Conservation (phyloP, 2,329 filamentous ascomycete species). For the Ceratocystis colombiana region DNA sequence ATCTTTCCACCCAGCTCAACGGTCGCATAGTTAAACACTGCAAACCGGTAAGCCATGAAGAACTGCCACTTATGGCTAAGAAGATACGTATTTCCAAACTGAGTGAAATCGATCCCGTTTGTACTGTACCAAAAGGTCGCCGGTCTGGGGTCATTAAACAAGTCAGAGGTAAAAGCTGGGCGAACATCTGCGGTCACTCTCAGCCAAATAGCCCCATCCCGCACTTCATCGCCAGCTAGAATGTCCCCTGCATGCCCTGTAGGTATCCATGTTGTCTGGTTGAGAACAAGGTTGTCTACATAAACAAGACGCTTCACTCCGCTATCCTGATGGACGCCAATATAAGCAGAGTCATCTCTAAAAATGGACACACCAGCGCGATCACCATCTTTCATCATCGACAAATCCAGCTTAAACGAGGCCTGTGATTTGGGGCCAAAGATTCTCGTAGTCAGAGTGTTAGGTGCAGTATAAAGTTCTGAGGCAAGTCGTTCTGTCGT, state of each 20-base stretch:
- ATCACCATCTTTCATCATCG: conserved; percentile 42
- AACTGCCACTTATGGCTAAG: conserved; percentile 37
- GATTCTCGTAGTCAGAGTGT: conserved; percentile 40
- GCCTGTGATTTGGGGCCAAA: conserved; percentile 38
- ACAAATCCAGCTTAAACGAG: conserved; percentile 42
- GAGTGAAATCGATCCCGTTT: conserved; percentile 35
- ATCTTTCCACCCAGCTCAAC: conserved; percentile 29
- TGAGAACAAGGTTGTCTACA: conserved; percentile 29
- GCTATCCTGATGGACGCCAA: conserved; percentile 38
- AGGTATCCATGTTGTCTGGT: conserved; percentile 4
- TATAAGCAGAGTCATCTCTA: conserved; percentile 43
- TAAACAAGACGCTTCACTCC: conserved; percentile 30
- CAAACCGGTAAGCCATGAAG: conserved; percentile 42
- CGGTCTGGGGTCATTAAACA: conserved; percentile 18
- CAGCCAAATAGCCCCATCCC: conserved; percentile 28
- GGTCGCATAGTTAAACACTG: conserved; percentile 42
- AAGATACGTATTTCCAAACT: conserved; percentile 32
- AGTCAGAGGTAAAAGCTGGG: conserved; percentile 22
- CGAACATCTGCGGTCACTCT: conserved; percentile 28
- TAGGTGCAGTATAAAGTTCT: conserved; percentile 40
- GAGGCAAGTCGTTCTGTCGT: conserved; percentile 41
- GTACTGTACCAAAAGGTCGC: conserved; percentile 35
- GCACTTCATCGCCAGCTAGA: conserved; percentile 30
- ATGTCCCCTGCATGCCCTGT: conserved; percentile 26
- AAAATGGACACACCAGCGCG: conserved; percentile 42